phyloP scores from a whole-genome alignment of 805 yeast species.

The Lachancea kluyveri region DNA sequence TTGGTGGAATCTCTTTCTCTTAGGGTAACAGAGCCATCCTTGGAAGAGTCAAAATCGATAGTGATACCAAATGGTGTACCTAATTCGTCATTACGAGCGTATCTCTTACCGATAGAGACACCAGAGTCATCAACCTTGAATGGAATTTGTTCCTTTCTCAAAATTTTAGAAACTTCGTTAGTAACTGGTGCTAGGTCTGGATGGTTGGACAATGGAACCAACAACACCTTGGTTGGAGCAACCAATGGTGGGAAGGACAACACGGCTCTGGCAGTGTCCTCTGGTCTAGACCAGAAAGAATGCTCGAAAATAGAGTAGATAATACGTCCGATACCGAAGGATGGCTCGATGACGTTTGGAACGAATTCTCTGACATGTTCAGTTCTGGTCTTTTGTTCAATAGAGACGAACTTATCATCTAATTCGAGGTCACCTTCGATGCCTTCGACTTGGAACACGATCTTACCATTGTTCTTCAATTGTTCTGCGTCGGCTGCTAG shows the following conservation, averaged over 20 bases:
- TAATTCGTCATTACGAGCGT: slow-evolving; percentile 95
- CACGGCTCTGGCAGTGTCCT: slow-evolving; percentile 80
- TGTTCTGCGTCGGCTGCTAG: slow-evolving; percentile 70
- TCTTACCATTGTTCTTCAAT: slow-evolving; percentile 53
- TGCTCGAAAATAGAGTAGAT: slow-evolving; percentile 91
- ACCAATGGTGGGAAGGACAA: slow-evolving; percentile 90
- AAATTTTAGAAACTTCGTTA: slow-evolving; percentile 56
- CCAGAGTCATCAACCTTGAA: slow-evolving; percentile 96
- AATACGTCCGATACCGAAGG: slow-evolving; percentile 98
- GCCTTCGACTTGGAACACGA: slow-evolving; percentile 63
- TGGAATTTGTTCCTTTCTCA: slow-evolving; percentile 80
- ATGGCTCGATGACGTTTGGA: slow-evolving; percentile 98
- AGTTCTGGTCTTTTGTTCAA: slow-evolving; percentile 70
- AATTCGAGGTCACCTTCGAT: slow-evolving; percentile 61
- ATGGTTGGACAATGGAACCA: slow-evolving; percentile 89
- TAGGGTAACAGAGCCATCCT: slow-evolving; percentile 83
- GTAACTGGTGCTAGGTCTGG: slow-evolving; percentile 73
- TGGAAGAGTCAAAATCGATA: slow-evolving; percentile 86
- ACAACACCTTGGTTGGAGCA: slow-evolving; percentile 95
- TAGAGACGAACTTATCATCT: slow-evolving; percentile 63
- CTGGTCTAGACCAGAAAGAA: slow-evolving; percentile 91
- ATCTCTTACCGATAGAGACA: slow-evolving; percentile 96
- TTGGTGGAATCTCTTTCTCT: slow-evolving; percentile 97
- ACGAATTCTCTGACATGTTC: slow-evolving; percentile 93
- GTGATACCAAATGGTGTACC: slow-evolving; percentile 99